Evolutionary conservation across 768 basidiomycete species (phyloP).

Genomic region (Hygrophorus pudorinus): DNA sequence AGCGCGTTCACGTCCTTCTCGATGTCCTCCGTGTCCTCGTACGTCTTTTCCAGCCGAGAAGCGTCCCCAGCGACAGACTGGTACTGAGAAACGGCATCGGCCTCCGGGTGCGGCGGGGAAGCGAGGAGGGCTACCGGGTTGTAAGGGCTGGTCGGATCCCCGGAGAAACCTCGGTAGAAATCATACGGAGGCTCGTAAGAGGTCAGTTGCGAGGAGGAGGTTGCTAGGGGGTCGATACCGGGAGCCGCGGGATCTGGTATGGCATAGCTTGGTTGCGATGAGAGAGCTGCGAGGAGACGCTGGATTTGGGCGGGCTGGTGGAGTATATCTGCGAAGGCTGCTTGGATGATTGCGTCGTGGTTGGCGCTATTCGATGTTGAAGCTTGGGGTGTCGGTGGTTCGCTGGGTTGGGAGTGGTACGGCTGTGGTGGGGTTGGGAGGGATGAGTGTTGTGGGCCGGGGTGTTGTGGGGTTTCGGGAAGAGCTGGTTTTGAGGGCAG

Average conservation of each 20-base stretch:
- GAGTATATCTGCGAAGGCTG: slow-evolving; percentile 39
- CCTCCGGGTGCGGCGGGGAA: slow-evolving; percentile 18
- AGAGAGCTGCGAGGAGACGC: slow-evolving; percentile 39
- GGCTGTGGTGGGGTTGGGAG: slow-evolving; percentile 13
- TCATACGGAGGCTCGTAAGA: slow-evolving; percentile 27
- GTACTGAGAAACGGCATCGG: slow-evolving; percentile 19
- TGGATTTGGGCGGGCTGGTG: slow-evolving; percentile 44
- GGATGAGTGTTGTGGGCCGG: slow-evolving; percentile 1
- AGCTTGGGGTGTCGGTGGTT: slow-evolving; percentile 14
- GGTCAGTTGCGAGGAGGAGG: slow-evolving; percentile 18
- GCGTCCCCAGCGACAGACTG: slow-evolving; percentile 25
- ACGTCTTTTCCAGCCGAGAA: slow-evolving; percentile 37
- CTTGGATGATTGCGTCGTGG: slow-evolving; percentile 34
- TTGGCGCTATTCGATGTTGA: slow-evolving; percentile 8
- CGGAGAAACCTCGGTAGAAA: slow-evolving; percentile 15
- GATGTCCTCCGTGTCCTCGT: slow-evolving; percentile 54
- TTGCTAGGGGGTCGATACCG: not conserved
- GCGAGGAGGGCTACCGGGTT: too few relatives aligned
- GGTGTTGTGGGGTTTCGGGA: slow-evolving; percentile 3
- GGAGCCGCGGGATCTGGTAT: slow-evolving; percentile 15
- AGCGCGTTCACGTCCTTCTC: slow-evolving; percentile 65
- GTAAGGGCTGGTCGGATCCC: slow-evolving; percentile 12
- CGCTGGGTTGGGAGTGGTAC: slow-evolving; percentile 13
- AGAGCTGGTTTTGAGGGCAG: slow-evolving; percentile 1
- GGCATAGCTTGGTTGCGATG: slow-evolving; percentile 23